A percentile compares a stretch with the other conserved stretches of the same genome.
Evolutionary conservation across 192 early-diverging fungal genomes (phyloP).

Genomic region (Chytriomyces sp.): DNA sequence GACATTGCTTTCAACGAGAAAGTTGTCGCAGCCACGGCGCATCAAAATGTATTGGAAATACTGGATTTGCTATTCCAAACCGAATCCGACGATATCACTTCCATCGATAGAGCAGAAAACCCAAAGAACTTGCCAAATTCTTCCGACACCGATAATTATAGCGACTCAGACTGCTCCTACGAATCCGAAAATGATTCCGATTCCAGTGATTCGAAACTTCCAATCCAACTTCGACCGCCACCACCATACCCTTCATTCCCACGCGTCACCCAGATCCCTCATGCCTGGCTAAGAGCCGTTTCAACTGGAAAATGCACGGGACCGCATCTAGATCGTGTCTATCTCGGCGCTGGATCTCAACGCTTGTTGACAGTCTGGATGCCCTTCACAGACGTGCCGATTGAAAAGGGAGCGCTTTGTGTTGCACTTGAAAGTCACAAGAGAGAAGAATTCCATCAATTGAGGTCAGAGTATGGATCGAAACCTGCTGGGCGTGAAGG

Average conservation of each 20-base stretch:
- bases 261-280: slow-evolving; percentile 36
- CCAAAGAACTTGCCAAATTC: background rate
- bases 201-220: background rate
- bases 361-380: slow-evolving; percentile 48
- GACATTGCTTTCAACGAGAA: slow-evolving; percentile 30
- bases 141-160: background rate
- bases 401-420: slow-evolving; percentile 37
- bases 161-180: background rate
- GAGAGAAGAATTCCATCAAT: slow-evolving; percentile 17
- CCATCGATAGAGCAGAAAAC: background rate
- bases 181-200: background rate
- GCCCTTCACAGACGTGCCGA: slow-evolving; percentile 41
- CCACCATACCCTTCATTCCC: slow-evolving; percentile 6
- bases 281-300: slow-evolving; percentile 55
- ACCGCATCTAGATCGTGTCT: slow-evolving; percentile 50
- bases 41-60: slow-evolving; percentile 32
- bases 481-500: slow-evolving; percentile 46
- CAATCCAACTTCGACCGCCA: background rate
- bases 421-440: slow-evolving; percentile 41
- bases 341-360: slow-evolving; percentile 40
- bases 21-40: slow-evolving; percentile 32
- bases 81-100: background rate
- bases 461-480: slow-evolving; percentile 27
- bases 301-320: slow-evolving; percentile 46
- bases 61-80: slow-evolving; percentile 28